These are phyloP conservation scores for Russula virescens DNA, from an alignment of 768 basidiomycete genomes.

Conservation along the genomic window DNA sequence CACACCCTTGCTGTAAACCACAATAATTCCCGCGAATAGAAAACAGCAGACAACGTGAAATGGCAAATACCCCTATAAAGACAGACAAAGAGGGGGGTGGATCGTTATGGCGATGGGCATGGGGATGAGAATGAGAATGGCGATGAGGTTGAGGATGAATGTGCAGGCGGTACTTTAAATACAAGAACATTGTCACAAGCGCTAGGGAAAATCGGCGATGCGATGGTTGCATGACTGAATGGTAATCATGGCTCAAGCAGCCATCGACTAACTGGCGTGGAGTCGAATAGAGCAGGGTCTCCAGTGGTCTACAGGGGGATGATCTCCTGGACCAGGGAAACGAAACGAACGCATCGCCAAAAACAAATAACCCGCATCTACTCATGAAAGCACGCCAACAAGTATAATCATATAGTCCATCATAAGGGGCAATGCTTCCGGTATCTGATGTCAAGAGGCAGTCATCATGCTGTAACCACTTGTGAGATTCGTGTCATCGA, in stretches of 20 bases:
- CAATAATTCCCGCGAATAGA: constrained; percentile 8
- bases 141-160: not conserved
- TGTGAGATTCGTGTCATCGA: not conserved
- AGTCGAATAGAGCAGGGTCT: not conserved
- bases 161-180: constrained; percentile 1
- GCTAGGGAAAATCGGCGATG: constrained; percentile 2
- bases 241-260: not conserved
- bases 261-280: not conserved
- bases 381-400: constrained; percentile 10
- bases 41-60: constrained; percentile 18
- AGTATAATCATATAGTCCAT: constrained; percentile 24
- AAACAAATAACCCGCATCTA: constrained; percentile 7
- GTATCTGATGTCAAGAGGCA: constrained; percentile 14
- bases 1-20: constrained; percentile 2
- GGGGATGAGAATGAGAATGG: not conserved
- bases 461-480: constrained; percentile 23
- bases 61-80: constrained; percentile 24
- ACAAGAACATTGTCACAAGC: constrained; percentile 12
- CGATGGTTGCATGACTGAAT: not conserved
- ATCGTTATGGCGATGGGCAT: not conserved
- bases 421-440: not conserved
- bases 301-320: not conserved
- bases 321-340: not conserved
- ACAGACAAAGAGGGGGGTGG: constrained; percentile 5
- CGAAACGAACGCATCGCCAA: not conserved